Evolutionary conservation across 1,284 basidiomycete species (phyloP), one percentile per base, ranked within the genome.

Genomic region (Cryptococcus floricola): DNA sequence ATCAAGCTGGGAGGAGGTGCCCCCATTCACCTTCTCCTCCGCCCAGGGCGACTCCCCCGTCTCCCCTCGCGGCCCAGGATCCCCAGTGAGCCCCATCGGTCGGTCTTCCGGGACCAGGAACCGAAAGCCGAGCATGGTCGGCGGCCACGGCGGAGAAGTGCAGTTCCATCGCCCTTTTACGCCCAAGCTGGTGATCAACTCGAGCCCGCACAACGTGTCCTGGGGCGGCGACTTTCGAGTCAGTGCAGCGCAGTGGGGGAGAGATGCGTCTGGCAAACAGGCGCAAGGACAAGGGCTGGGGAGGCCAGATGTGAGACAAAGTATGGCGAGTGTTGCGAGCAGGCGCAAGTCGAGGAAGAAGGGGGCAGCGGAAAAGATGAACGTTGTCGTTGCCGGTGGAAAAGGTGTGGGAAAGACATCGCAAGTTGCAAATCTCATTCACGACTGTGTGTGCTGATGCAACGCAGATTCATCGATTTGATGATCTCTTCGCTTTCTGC

Each of bases 121-220:
- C 47, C 48, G 50, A 39, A 57, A 48, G 18, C 59, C 55, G 6
- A 57, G 56, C 18, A 37, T 56, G 18, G 41, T 52, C 28, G 53
- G 14, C 42, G 44, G 9, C 53, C 37, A 54, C 28, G 53, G 14
- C 39, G 44, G 9, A 52, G 44, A 56, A n/a, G 53, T 61, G 37
- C 63, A 69, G 50, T 72, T 71, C 47, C 71, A 69, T 52, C 58
- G 66, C 41, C 70, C 73, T 1, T 72, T 75, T 56, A 61, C 64
- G 14, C 58, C 62, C 2, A 60, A 57, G 54, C 54, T 63, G 48
- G 51, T 53, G 43, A 28, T 37, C 43, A 53, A 37, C 51, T 34
- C 31, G 31, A 34, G 31, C 31, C 43, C 44, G 43, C 14, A 13
- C n/a, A 38, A 23, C 28, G 18, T 19, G 8, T 25, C 10, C 43